Percentiles rank a stretch among this genome's conserved stretches.
phyloP scores from a whole-genome alignment of 805 yeast genomes.

The Maudiozyma serrabonitensis region DNA sequence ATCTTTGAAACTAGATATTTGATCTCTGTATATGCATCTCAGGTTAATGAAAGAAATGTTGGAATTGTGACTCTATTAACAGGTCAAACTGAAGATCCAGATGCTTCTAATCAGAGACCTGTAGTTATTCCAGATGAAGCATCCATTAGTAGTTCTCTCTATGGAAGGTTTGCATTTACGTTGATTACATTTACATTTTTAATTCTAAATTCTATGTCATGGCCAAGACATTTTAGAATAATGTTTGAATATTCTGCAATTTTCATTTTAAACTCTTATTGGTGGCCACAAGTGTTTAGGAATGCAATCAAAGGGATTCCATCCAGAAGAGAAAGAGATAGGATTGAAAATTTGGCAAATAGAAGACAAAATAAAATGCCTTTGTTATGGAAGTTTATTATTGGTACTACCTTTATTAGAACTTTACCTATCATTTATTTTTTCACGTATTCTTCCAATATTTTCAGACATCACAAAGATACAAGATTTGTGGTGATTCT shows the following conservation, averaged over 20 bases:
- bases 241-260: slow-evolving; percentile 49
- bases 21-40: slow-evolving; percentile 57
- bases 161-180: slow-evolving; percentile 46
- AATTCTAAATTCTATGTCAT: slow-evolving; percentile 44
- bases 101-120: slow-evolving; percentile 16
- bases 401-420: slow-evolving; percentile 56
- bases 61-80: slow-evolving; percentile 56
- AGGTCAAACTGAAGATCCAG: slow-evolving; percentile 32
- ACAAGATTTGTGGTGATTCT: slow-evolving; percentile 38
- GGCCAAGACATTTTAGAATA: slow-evolving; percentile 51
- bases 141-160: slow-evolving; percentile 45
- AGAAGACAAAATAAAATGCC: slow-evolving; percentile 38
- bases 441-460: slow-evolving; percentile 42
- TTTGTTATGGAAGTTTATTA: slow-evolving; percentile 65
- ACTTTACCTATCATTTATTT: slow-evolving; percentile 58
- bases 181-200: slow-evolving; percentile 48
- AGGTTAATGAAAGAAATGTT: slow-evolving; percentile 61
- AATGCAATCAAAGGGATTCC: slow-evolving; percentile 35
- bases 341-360: slow-evolving; percentile 8
- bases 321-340: slow-evolving; percentile 14
- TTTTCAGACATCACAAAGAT: slow-evolving; percentile 63
- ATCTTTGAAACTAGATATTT: slow-evolving; percentile 70
- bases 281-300: slow-evolving; percentile 84
- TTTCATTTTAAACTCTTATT: slow-evolving; percentile 52
- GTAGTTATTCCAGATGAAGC: slow-evolving; percentile 40